Evolutionary conservation across 2,329 filamentous ascomycete genomes (phyloP).

Genomic region (Sclerotinia spermophila): DNA sequence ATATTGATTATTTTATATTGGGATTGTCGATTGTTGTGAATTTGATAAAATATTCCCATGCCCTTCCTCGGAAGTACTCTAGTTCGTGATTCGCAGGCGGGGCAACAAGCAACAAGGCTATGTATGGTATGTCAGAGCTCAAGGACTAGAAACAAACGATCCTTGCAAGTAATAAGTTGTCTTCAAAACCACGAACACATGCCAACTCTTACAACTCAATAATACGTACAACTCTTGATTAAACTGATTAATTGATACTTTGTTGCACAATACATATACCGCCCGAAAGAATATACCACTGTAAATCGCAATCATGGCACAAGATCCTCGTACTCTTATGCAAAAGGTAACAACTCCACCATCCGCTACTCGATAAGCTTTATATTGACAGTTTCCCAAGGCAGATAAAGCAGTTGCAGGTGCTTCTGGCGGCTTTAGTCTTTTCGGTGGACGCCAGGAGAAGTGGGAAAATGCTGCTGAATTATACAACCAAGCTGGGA

Average conservation of each 20-base stretch:
- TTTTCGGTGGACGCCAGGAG: conserved; percentile 82
- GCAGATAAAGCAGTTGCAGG: conserved; percentile 78
- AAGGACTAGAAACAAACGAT: conserved; percentile 2
- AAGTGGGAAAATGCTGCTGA: conserved; percentile 90
- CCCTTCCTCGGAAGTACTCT: neutral
- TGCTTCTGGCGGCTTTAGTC: conserved; percentile 77
- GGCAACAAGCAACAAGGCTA: too few relatives aligned
- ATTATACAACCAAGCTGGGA: conserved; percentile 81
- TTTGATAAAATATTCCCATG: neutral
- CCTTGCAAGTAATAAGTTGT: conserved; percentile 4
- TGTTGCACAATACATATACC: neutral
- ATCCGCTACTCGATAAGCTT: conserved; percentile 29
- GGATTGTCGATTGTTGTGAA: neutral
- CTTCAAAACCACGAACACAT: conserved; percentile 18
- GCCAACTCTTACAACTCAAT: conserved; percentile 42
- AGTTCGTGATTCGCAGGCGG: conserved; percentile 3
- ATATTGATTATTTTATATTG: neutral
- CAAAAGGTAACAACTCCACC: conserved; percentile 60
- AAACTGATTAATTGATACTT: neutral
- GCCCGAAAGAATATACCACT: neutral
- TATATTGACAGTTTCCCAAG: conserved; percentile 44
- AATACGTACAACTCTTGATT: conserved; percentile 49
- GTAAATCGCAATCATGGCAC: conserved; percentile 53
- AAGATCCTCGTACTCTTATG: conserved; percentile 73
- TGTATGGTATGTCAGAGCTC: conserved; percentile 12